Conservation (phyloP, 208 protist species). For the Vickermania ingenoplastis region DNA sequence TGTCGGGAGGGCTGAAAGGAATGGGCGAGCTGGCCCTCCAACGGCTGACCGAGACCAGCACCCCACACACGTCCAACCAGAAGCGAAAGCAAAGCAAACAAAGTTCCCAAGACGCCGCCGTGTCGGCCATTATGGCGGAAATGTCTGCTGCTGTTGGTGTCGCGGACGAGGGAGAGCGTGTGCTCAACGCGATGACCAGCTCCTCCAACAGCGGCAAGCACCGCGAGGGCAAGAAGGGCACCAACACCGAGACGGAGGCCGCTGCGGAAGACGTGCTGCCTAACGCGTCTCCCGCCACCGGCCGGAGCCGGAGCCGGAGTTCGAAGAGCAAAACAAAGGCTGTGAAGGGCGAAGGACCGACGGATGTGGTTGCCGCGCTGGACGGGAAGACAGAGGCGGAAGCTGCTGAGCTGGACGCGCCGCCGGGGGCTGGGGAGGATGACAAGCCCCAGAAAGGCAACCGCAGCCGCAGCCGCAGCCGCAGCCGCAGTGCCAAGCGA, state of each 20-base stretch:
- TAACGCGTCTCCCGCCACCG: background rate
- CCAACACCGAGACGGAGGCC: background rate
- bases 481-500: background rate
- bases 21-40: too few species aligned
- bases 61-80: too few species aligned
- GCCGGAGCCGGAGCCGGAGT: background rate
- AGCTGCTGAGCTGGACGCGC: slow-evolving; percentile 1
- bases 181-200: background rate
- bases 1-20: too few species aligned
- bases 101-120: too few species aligned
- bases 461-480: background rate
- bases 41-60: too few species aligned
- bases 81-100: too few species aligned
- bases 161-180: too few species aligned
- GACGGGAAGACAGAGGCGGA: slow-evolving; percentile 1
- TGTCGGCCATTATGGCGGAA: too few species aligned
- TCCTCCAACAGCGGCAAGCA: background rate
- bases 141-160: too few species aligned
- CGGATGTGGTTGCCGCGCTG: background rate
- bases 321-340: background rate
- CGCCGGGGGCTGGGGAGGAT: slow-evolving; percentile 1
- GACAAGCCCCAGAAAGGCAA: background rate
- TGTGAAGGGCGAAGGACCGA: background rate
- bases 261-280: slow-evolving; percentile 5
- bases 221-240: background rate